Evolutionary conservation across 2,329 filamentous ascomycete genomes (phyloP), one percentile per base, ranked within the genome.

Genomic region (Daldinia sp.): DNA sequence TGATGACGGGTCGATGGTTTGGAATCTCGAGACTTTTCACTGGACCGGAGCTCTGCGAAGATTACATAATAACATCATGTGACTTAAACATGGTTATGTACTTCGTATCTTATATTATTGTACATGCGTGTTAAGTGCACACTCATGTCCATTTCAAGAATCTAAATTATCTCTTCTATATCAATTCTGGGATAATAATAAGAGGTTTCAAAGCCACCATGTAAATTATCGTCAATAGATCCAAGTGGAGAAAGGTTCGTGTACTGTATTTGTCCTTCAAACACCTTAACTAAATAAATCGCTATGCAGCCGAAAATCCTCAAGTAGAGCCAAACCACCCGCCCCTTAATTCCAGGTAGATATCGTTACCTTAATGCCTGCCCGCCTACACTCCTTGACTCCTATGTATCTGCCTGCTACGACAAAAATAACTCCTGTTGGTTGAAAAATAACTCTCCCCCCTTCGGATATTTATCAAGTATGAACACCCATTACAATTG

Each of bases 281-380:
- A 28, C 48, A 35, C 30, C 30, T 37, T 9, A 39, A 50, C 20
- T 28, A 48, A 55, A 35, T 28, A 30, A 58, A 51, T 60, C 67
- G 67, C 67, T 69, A 69, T 69, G 67, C 67, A 69, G 35, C 59
- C 59, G 26, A 67, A 63, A 60, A 6, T 13, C 20, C n/a, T 39
- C n/a, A 33, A 44, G 35, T 48, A 48, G 23, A 67, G 2, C 50
- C 54, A 18, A 56, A 41, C 33, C 55, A 3, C 20, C 30, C 30
- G 30, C 33, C 41, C 53, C 35, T 54, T 35, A 61, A 37, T 46
- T 48, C 62, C 37, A 39, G 54, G 46, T 65, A 59, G 48, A 18
- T 60, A 54, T 39, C 63, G 23, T 23, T 23, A 56, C 12, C 33
- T 23, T 23, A 37, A 54, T 64, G 51, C 51, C 60, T 53, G 33